Evolutionary conservation across 2,329 filamentous ascomycete genomes (phyloP).

Genomic region (Talaromyces funiculosus): DNA sequence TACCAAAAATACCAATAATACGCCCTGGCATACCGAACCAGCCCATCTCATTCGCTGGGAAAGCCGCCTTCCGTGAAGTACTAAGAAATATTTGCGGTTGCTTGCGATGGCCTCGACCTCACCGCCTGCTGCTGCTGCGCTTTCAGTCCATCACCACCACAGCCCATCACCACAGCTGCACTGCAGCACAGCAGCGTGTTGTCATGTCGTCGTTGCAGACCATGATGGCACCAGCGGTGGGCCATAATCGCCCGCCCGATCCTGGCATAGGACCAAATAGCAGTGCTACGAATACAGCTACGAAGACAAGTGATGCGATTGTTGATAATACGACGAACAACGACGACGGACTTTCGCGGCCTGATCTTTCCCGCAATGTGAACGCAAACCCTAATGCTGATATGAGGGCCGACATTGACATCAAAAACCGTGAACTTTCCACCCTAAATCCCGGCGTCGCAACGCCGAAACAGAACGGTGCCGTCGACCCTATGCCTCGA

Average conservation of each 20-base stretch:
- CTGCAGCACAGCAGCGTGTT: conserved; percentile 29
- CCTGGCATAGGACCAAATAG: conserved; percentile 22
- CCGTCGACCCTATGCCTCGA: neutral
- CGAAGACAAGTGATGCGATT: conserved; percentile 18
- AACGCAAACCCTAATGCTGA: neutral
- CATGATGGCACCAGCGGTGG: conserved; percentile 44
- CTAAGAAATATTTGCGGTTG: conserved; percentile 14
- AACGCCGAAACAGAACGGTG: neutral
- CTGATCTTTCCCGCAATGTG: neutral
- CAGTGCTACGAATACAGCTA: conserved; percentile 8
- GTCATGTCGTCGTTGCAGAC: conserved; percentile 43
- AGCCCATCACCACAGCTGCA: neutral
- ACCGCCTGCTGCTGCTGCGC: conserved; percentile 21
- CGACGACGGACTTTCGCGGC: neutral
- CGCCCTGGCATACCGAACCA: neutral
- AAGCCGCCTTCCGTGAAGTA: neutral
- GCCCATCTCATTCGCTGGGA: conserved; percentile 4
- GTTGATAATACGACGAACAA: neutral
- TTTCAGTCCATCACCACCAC: conserved; percentile 13
- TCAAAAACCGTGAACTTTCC: neutral
- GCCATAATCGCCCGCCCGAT: conserved; percentile 39
- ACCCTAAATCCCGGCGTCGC: neutral
- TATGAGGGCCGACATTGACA: neutral
- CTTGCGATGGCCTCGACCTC: conserved; percentile 17
- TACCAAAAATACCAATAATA: too few species aligned